A percentile compares a stretch with the other conserved stretches of the same genome.
phyloP scores from a whole-genome alignment of 2,329 filamentous ascomycete species.

The Cryphonectria naterciae region DNA sequence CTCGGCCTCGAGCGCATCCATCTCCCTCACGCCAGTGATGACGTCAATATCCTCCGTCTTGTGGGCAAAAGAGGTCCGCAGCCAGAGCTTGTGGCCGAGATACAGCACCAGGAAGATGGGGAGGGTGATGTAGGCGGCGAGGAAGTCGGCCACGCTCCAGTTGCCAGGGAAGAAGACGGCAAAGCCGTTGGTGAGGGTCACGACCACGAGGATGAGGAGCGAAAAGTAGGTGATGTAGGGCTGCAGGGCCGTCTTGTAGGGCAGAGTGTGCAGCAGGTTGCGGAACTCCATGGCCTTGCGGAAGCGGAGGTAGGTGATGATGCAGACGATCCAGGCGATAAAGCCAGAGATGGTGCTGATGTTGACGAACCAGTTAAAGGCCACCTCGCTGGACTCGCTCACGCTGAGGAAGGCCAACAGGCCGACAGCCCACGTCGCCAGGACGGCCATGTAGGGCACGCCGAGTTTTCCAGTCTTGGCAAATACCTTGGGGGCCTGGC shows the following conservation, averaged over 20 bases:
- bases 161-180: constrained; percentile 70
- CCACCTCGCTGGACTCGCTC: constrained; percentile 62
- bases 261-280: constrained; percentile 53
- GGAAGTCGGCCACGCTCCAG: constrained; percentile 66
- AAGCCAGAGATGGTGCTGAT: constrained; percentile 67
- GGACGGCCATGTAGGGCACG: constrained; percentile 60
- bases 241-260: constrained; percentile 57
- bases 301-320: constrained; percentile 64
- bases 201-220: constrained; percentile 60
- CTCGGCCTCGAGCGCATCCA: constrained; percentile 59
- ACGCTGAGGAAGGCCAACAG: constrained; percentile 73
- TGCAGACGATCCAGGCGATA: constrained; percentile 63
- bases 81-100: constrained; percentile 60
- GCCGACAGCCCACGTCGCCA: constrained; percentile 61
- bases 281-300: constrained; percentile 58
- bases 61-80: constrained; percentile 48
- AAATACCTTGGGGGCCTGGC: constrained; percentile 68
- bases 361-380: constrained; percentile 74
- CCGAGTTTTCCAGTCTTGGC: constrained; percentile 62
- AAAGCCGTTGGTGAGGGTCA: constrained; percentile 78
- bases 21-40: constrained; percentile 62
- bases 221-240: constrained; percentile 68
- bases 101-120: constrained; percentile 66
- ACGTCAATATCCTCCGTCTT: constrained; percentile 58
- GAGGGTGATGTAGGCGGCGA: constrained; percentile 67